A percentile compares a stretch with the other conserved stretches of the same genome.
These are phyloP conservation scores for Botrytis galanthina DNA, from an alignment of 2,329 filamentous ascomycete species.

Conservation along the genomic window DNA sequence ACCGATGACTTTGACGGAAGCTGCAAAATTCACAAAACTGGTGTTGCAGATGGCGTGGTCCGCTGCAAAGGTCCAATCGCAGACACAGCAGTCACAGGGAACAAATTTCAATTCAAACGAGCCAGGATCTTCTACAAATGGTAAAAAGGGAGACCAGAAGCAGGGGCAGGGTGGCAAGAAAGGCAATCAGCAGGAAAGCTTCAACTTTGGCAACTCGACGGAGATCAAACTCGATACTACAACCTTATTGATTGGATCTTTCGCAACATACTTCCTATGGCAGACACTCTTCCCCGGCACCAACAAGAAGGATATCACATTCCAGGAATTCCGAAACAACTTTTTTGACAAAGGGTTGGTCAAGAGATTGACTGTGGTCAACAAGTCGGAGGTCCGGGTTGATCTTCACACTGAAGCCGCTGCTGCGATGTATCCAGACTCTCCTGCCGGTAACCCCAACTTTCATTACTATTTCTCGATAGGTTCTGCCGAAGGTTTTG, in stretches of 20 bases:
- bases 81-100: slow-evolving; percentile 32
- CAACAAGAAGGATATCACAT: slow-evolving; percentile 79
- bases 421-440: slow-evolving; percentile 71
- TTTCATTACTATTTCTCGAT: slow-evolving; percentile 94
- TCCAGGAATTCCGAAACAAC: slow-evolving; percentile 91
- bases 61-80: slow-evolving; percentile 32
- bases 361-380: slow-evolving; percentile 82
- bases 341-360: slow-evolving; percentile 96
- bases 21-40: slow-evolving; percentile 39
- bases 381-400: slow-evolving; percentile 75
- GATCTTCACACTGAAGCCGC: slow-evolving; percentile 75
- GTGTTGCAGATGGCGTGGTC: slow-evolving; percentile 37
- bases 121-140: slow-evolving; percentile 18
- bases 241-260: slow-evolving; percentile 47
- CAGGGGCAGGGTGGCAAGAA: slow-evolving; percentile 6
- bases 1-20: slow-evolving; percentile 32
- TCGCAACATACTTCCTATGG: slow-evolving; percentile 63
- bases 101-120: slow-evolving; percentile 30
- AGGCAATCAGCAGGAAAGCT: slow-evolving; percentile 40
- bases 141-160: not conserved
- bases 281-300: slow-evolving; percentile 65
- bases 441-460: slow-evolving; percentile 62
- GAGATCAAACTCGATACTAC: slow-evolving; percentile 37
- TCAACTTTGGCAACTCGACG: slow-evolving; percentile 23
- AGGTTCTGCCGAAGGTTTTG: slow-evolving; percentile 90